Conservation (phyloP, 257 asterid species). For the Salvia hispanica region DNA sequence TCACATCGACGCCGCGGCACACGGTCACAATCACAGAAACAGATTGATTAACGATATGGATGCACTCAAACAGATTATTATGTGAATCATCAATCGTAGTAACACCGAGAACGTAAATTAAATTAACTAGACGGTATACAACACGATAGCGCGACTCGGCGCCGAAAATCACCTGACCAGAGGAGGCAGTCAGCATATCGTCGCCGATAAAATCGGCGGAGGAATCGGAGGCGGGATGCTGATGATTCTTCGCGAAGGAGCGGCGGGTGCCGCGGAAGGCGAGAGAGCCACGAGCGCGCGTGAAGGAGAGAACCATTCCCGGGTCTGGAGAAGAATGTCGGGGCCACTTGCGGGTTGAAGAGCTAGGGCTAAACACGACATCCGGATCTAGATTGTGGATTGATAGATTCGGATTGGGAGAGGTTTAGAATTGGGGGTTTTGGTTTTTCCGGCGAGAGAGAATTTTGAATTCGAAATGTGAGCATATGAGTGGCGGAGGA, state of each 20-base stretch:
- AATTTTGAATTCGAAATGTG: not conserved
- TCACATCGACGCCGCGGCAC: conserved; percentile 95
- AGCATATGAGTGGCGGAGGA: not conserved
- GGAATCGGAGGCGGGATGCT: conserved; percentile 48
- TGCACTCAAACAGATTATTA: conserved; percentile 89
- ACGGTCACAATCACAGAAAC: conserved; percentile 91
- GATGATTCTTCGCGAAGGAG: conserved; percentile 62
- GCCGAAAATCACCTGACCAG: conserved; percentile 92
- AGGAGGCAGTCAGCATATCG: conserved; percentile 91
- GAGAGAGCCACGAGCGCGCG: conserved; percentile 94
- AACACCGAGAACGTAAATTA: conserved; percentile 87
- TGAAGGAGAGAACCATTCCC: conserved; percentile 97
- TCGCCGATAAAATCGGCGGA: conserved; percentile 73
- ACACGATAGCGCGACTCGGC: conserved; percentile 83
- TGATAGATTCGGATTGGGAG: too few species aligned
- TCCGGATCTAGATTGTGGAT: too few species aligned
- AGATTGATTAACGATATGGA: conserved; percentile 79
- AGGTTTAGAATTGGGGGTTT: too few species aligned
- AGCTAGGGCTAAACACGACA: too few species aligned
- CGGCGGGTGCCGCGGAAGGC: conserved; percentile 82
- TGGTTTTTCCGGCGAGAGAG: conserved; percentile 10
- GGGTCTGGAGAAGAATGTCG: conserved; percentile 89
- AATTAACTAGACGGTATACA: conserved; percentile 84
- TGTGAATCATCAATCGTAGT: conserved; percentile 80
- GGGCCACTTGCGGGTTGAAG: conserved; percentile 81